Base-by-base conservation (phyloP, 176 grass and related monocot genomes). In the Melocanna baccifera region DNA sequence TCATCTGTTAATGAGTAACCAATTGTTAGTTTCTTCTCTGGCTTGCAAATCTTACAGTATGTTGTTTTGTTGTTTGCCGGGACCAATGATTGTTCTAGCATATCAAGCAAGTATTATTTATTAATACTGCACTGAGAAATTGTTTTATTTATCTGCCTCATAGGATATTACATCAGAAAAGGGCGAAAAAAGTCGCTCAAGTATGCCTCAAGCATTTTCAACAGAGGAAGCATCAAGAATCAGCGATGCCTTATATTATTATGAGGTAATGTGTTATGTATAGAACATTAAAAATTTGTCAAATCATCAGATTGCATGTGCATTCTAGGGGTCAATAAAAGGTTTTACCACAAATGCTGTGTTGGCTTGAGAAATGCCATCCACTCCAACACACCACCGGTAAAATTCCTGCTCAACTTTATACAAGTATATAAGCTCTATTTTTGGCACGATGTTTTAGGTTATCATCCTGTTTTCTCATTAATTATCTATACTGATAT, bases 141-240 rank as follows among this genome's bases (percentile, higher is more conserved):
- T 83, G 20, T 76, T 84, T 90, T 63, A 80, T 40, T 79, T 83
- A 67, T 80, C 46, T 67, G 51, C 80, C 42, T 84, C 62, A 75
- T 76, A 98, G 96, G 93, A 95, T 91, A 83, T 86, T 55, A 88
- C 64, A 70, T 66, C 84, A 46, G 79, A 79, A n/a, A 88, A 91
- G 88, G 90, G 89, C 26, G 82, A 84, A 48, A 89, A 62, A 90
- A 82, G 12, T 75, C 65, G 20, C 71, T 84, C 83, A 53, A 85
- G 64, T 56, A 45, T 90, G 73, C 87, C 84, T 67, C 91, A 90
- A 64, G 64, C 88, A 51, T 94, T 96, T 84, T 94, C 91, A 43
- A 94, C 78, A 72, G 97, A 96, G 84, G 90, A 92, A 87, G 91
- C 89, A 76, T 92, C 93, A 71, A 86, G 75, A 71, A 99, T 99